Percentiles rank a stretch among this genome's conserved stretches.
Conservation (phyloP, 164 flowering plant genomes). For the Vitis rupestris region DNA sequence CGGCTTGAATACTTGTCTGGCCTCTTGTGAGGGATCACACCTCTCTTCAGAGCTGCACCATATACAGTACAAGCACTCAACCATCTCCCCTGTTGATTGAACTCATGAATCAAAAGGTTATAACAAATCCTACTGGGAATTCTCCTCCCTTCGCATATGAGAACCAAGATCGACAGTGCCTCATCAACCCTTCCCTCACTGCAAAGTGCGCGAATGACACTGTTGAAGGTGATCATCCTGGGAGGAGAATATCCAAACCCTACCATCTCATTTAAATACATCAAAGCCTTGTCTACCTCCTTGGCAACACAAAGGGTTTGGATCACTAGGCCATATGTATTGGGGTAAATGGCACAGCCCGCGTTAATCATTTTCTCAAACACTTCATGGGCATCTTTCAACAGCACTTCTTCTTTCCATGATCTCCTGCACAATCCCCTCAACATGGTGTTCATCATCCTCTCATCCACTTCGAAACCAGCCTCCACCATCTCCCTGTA, state of each 20-base stretch:
- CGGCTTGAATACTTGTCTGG: slow-evolving; percentile 18
- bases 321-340: slow-evolving; percentile 42
- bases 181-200: slow-evolving; percentile 41
- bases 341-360: slow-evolving; percentile 27
- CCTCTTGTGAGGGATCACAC: slow-evolving; percentile 32
- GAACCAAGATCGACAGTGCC: slow-evolving; percentile 44
- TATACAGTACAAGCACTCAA: slow-evolving; percentile 40
- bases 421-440: slow-evolving; percentile 66
- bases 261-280: slow-evolving; percentile 43
- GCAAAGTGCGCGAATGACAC: slow-evolving; percentile 57
- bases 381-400: slow-evolving; percentile 44
- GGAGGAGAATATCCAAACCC: slow-evolving; percentile 48
- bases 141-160: slow-evolving; percentile 28
- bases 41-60: slow-evolving; percentile 57
- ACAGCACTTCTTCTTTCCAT: slow-evolving; percentile 35
- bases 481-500: slow-evolving; percentile 55
- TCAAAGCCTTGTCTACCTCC: slow-evolving; percentile 39
- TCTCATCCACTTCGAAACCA: slow-evolving; percentile 55
- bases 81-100: slow-evolving; percentile 35
- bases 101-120: slow-evolving; percentile 46
- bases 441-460: slow-evolving; percentile 52
- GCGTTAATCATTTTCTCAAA: slow-evolving; percentile 45
- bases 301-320: slow-evolving; percentile 49
- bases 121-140: slow-evolving; percentile 39
- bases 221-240: slow-evolving; percentile 37